Evolutionary conservation across 306 rosid species (phyloP), one percentile per base, ranked within the genome.

Genomic region (Rosa rugosa): DNA sequence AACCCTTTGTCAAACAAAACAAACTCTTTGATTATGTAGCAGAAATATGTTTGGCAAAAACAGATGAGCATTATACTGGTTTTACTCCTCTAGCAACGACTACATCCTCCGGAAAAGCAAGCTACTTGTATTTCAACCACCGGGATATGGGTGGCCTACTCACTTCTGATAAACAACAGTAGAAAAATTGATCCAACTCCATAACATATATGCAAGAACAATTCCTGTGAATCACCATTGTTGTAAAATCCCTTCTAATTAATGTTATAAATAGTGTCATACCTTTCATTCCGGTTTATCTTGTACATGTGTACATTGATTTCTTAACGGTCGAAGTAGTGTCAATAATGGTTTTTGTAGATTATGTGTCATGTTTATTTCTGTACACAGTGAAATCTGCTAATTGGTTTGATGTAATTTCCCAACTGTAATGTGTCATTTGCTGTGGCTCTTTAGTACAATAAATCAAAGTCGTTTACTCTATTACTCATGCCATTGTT

Each of bases 81-180:
- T 65, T 36, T 8, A 6, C 71, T 17, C 71, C 71, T 34, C 45
- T 65, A 38, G 23, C 20, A 36, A 14, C 12, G 5, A 65, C 70
- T 45, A 83, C 97, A 62, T 50, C 87, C 27, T 84, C 94, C 25
- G 82, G 82, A 44, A 92, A 90, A 53, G 75, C 65, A 72, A 79
- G 86, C 9, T 75, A 44, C 75, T 45, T 92, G 46, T 94, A 89
- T 83, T 81, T 72, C 85, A 89, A 90, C 87, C 65, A 83, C 18
- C 76, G 73, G 50, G 83, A 83, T 49, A 51, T 79, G 69, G 8
- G 45, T 23, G 46, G 7, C 78, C 27, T 84, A 42, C 22, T 67
- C 46, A 17, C 80, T 68, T 78, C 86, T 53, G 49, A 51, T 27
- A 1, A 41, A 31, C 53, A 42, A n/a, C 71, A 68, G 62, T 75